Conservation (phyloP, 148 eudicot genomes). For the Pouteria glomerata region DNA sequence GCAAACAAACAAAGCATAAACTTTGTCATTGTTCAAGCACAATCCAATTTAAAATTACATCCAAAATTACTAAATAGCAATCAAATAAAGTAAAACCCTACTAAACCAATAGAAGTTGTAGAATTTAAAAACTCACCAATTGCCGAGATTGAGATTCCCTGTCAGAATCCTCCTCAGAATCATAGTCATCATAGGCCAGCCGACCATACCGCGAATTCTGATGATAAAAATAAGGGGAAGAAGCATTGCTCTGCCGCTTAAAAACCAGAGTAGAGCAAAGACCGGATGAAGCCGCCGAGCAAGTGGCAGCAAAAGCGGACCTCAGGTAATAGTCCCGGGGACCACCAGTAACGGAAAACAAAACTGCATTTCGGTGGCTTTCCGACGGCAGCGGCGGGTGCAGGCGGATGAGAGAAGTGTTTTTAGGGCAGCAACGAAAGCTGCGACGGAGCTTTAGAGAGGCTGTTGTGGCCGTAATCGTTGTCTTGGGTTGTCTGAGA, state of each 20-base stretch:
- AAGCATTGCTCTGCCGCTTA: conserved; percentile 14
- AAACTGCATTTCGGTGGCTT: background rate
- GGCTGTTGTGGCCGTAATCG: conserved; percentile 6
- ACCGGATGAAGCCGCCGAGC: conserved; percentile 13
- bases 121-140: conserved; percentile 29
- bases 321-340: background rate
- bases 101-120: background rate
- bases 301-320: conserved; percentile 1
- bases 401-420: conserved; percentile 1
- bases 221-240: conserved; percentile 21
- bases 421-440: conserved; percentile 1
- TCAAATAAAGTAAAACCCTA: background rate
- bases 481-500: conserved; percentile 13
- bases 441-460: conserved; percentile 9
- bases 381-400: conserved; percentile 5
- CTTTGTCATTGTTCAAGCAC: background rate
- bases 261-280: conserved; percentile 14
- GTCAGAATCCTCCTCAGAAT: conserved; percentile 60
- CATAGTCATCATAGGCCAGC: conserved; percentile 56
- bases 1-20: background rate
- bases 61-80: background rate
- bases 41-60: background rate
- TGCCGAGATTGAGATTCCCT: conserved; percentile 30
- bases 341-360: background rate
- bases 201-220: conserved; percentile 42